Base-by-base conservation (phyloP, 2,329 filamentous ascomycete species). In the Fusarium burgessii region DNA sequence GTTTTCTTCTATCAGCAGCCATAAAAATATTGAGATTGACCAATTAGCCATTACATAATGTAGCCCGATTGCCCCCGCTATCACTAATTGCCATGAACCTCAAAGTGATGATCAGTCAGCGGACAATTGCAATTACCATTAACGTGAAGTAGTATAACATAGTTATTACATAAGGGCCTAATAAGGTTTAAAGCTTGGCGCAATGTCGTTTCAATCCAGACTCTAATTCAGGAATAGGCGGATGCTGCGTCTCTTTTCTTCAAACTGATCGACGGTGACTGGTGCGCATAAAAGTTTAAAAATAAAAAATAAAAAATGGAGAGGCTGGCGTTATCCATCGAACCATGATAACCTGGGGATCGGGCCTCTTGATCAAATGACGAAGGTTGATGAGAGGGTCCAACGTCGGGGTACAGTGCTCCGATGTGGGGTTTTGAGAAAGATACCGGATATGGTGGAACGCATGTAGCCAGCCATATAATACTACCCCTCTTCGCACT, bases 361-460 rank as follows among this genome's bases (percentile, higher is more conserved):
- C 25, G 7, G 7, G n/a, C 20, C 33, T 51, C 38, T 60, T 10
- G 20, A 38, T 62, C 33, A 10, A 46, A 45, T 41, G 35, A 41
- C 17, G 20, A 18, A 7, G 46, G 14, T 32, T 29, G 25, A 27
- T 40, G 25, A 43, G 32, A 49, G 23, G n/a, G 12, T 23, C 27
- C 41, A 60, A 18, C 17, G n/a, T 67, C 62, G 62, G 64, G 42
- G 18, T 18, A 56, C 23, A 40, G 42, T 67, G 42, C 42, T 64
- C 64, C 49, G 64, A 68, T 68, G 64, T 46, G 64, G 64, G 64
- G 63, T 50, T 42, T 23, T n/a, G 27, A n/a, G 25, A 51, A 45
- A 38, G 23, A 35, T 25, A 50, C 13, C 51, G 15, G 27, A 55
- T 14, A 25, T 46, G 52, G 32, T 10, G 6, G 29, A 45, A n/a